Percentiles rank a stretch among this genome's conserved stretches.
Conservation (phyloP, 768 basidiomycete genomes). For the Cystobasidiopsis lactophilus region DNA sequence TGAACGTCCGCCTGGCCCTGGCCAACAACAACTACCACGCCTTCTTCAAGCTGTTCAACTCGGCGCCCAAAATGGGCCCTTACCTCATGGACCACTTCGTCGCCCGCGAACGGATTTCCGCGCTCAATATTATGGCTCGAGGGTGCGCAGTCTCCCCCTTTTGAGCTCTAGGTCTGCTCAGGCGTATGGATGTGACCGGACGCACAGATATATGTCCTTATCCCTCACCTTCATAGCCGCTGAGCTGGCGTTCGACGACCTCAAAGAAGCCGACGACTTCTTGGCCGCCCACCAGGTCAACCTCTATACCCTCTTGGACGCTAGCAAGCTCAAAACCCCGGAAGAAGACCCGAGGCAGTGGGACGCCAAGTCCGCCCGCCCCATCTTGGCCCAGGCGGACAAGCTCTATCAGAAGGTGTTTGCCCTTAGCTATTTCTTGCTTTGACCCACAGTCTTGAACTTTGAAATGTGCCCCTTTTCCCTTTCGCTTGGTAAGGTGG, state of each 20-base stretch:
- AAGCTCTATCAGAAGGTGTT: conserved; percentile 64
- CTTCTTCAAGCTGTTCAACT: conserved; percentile 61
- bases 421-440: too few relatives aligned
- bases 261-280: conserved; percentile 44
- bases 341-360: conserved; percentile 14
- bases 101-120: conserved; percentile 64
- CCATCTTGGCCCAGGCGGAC: conserved; percentile 35
- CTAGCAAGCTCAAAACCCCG: neutral
- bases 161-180: neutral
- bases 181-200: neutral
- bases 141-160: conserved; percentile 38
- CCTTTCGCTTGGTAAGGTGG: too few relatives aligned
- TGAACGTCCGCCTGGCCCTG: conserved; percentile 66
- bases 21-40: conserved; percentile 86
- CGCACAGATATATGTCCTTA: conserved; percentile 50
- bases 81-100: conserved; percentile 99
- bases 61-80: conserved; percentile 85
- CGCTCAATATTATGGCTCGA: conserved; percentile 73
- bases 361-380: conserved; percentile 25
- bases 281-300: conserved; percentile 45
- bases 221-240: conserved; percentile 52
- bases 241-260: conserved; percentile 62
- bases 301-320: conserved; percentile 25
- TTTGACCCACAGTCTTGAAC: too few relatives aligned
- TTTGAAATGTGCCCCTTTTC: too few relatives aligned